Conservation (phyloP, 2,329 filamentous ascomycete genomes). For the Aspergillus sp. region DNA sequence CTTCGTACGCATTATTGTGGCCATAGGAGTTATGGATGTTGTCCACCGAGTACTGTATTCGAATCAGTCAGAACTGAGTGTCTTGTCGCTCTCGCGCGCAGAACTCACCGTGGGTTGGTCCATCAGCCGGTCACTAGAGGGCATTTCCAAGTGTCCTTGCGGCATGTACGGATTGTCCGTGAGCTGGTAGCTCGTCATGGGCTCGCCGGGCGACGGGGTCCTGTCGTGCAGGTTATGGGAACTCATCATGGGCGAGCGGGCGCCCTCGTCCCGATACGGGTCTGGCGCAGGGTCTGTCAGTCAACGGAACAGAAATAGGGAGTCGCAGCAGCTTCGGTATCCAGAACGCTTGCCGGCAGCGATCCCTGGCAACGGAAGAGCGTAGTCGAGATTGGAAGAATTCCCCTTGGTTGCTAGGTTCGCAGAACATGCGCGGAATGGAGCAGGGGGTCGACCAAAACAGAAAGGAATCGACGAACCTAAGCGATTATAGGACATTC, state of each 20-base stretch:
- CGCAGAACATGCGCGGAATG: too few species aligned
- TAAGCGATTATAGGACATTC: constrained; percentile 61
- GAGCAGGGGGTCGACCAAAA: constrained; percentile 6
- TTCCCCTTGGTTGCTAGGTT: too few species aligned
- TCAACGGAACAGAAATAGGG: background rate
- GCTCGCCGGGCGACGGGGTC: constrained; percentile 68
- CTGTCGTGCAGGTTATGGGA: constrained; percentile 46
- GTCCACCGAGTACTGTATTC: constrained; percentile 62
- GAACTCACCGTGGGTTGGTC: constrained; percentile 72
- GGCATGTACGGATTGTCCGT: constrained; percentile 63
- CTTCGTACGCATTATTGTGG: constrained; percentile 52
- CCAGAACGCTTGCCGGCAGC: background rate
- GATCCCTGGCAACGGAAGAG: constrained; percentile 1
- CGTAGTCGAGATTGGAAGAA: background rate
- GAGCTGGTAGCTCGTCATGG: constrained; percentile 68
- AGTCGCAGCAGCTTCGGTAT: background rate
- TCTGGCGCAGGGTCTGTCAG: constrained; percentile 15
- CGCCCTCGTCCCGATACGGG: constrained; percentile 35
- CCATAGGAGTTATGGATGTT: constrained; percentile 56
- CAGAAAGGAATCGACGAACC: constrained; percentile 43
- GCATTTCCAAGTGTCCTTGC: constrained; percentile 57
- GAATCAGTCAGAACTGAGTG: constrained; percentile 6
- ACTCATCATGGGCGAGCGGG: constrained; percentile 39
- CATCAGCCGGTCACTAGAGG: constrained; percentile 63
- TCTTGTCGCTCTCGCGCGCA: background rate